Evolutionary conservation across 495 filamentous ascomycete species (phyloP).

Genomic region (Neurospora terricola): DNA sequence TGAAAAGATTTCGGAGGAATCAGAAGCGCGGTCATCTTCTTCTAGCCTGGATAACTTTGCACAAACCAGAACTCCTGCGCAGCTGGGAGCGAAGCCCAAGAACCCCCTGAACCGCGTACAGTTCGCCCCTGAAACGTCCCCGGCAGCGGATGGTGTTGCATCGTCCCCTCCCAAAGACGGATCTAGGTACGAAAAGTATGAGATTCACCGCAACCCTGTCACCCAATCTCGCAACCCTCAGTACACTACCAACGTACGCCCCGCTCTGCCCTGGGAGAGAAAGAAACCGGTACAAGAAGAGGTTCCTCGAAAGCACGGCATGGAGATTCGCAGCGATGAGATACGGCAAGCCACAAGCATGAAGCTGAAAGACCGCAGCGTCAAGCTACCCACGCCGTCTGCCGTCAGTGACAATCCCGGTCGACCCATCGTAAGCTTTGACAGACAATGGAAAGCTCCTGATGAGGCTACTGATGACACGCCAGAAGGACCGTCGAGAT

Average conservation of each 20-base stretch:
- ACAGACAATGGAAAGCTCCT: conserved; percentile 64
- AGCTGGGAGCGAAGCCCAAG: conserved; percentile 40
- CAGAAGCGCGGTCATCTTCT: conserved; percentile 34
- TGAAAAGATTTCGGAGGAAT: conserved; percentile 87
- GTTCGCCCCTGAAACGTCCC: conserved; percentile 28
- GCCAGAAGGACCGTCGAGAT: conserved; percentile 29
- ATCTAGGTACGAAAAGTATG: conserved; percentile 56
- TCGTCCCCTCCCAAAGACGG: conserved; percentile 40
- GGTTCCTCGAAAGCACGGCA: conserved; percentile 53
- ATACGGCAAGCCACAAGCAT: conserved; percentile 88
- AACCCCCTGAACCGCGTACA: conserved; percentile 49
- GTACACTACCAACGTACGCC: conserved; percentile 54
- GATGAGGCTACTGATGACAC: conserved; percentile 48
- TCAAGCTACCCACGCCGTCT: conserved; percentile 74
- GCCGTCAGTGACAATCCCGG: conserved; percentile 76
- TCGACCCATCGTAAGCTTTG: conserved; percentile 90
- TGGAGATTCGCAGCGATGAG: conserved; percentile 76
- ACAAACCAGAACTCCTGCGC: conserved; percentile 14
- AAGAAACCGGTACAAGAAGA: conserved; percentile 11
- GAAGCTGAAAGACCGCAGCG: conserved; percentile 70
- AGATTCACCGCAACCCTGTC: conserved; percentile 70
- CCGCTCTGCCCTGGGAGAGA: conserved; percentile 20
- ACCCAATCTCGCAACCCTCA: conserved; percentile 63
- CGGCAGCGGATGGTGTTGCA: conserved; percentile 5
- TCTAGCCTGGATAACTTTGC: background rate